Evolutionary conservation across 1,284 basidiomycete genomes (phyloP), one percentile per base, ranked within the genome.

Genomic region (Ustilago esculenta): DNA sequence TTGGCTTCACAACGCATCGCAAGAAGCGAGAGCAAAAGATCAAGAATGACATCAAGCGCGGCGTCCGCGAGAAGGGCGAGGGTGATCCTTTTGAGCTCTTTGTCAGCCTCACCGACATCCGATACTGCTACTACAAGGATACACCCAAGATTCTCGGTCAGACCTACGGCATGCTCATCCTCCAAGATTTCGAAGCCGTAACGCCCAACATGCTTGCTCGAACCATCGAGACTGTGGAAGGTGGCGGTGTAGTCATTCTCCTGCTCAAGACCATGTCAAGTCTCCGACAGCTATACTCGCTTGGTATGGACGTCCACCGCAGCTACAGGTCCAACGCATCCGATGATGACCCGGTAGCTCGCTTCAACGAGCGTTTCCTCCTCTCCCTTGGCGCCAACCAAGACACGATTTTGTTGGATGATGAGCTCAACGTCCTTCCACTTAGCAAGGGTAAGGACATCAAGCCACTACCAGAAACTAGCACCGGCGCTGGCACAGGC

Each of bases 141-240:
- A 79, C 79, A 8, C 72, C 77, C 32, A 79, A 80, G 59, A 76
- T 81, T 21, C 88, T 98, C 27, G 96, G 96, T 77, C 92, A 97
- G 81, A 98, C 96, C 0, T 98, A 91, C 83, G 95, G 95, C 40
- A 98, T 98, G 94, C 90, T 93, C 67, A 88, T 98, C 8, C 85
- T 99, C 54, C 96, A 98, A 84, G 96, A 98, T 81, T 99, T 98
- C 76, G 96, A 99, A 82, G 95, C 96, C 3, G 89, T 99, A 70
- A 99, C 96, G 1, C 96, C 96, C 25, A 99, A 99, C 84, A 84
- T 98, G 55, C 88, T 98, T 25, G 96, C 96, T 5, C 86, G 95
- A 46, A 98, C 96, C 18, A 94, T 98, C 57, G 96, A 99, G 85
- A 99, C 96, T 0, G 95, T 98, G 1, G 92, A 98, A 81, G 96